Conservation (phyloP, 176 grass and related monocot genomes). For the Oryza australiensis region DNA sequence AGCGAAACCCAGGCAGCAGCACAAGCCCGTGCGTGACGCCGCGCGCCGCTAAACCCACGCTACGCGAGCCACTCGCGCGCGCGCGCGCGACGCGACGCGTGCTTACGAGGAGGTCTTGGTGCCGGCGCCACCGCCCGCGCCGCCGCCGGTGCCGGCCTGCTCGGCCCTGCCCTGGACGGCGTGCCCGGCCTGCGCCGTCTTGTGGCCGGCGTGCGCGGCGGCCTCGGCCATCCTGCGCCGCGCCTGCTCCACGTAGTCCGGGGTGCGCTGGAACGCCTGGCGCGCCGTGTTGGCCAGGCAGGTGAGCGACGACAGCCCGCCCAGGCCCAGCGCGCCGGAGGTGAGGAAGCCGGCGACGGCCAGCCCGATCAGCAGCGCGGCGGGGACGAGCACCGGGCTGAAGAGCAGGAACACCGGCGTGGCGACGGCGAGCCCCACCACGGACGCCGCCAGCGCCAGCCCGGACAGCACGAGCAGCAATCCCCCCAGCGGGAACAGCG, state of each 20-base stretch:
- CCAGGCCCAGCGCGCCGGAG: slow-evolving; percentile 74
- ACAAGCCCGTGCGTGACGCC: background rate
- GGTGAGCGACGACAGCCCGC: slow-evolving; percentile 64
- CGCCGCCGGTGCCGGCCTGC: slow-evolving; percentile 2
- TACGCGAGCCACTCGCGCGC: background rate
- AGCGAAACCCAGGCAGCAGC: background rate
- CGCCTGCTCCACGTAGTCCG: slow-evolving; percentile 70
- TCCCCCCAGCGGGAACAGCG: slow-evolving; percentile 79
- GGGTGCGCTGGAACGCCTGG: slow-evolving; percentile 47
- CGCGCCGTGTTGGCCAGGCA: slow-evolving; percentile 52
- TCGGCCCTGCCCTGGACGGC: slow-evolving; percentile 66
- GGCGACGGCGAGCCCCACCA: slow-evolving; percentile 64
- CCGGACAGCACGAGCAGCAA: slow-evolving; percentile 71
- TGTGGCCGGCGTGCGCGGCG: slow-evolving; percentile 56
- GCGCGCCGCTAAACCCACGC: background rate
- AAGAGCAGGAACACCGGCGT: slow-evolving; percentile 85
- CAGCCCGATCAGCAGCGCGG: slow-evolving; percentile 65
- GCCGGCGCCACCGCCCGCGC: background rate
- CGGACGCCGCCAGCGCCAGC: slow-evolving; percentile 54
- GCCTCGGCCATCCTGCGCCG: slow-evolving; percentile 65
- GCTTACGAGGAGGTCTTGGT: slow-evolving; percentile 40
- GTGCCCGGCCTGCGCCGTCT: slow-evolving; percentile 51
- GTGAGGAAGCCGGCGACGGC: slow-evolving; percentile 76
- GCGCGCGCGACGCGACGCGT: background rate
- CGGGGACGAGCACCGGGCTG: slow-evolving; percentile 81